Conservation (phyloP, 1,284 basidiomycete genomes). For the Hypsizygus ulmarius region DNA sequence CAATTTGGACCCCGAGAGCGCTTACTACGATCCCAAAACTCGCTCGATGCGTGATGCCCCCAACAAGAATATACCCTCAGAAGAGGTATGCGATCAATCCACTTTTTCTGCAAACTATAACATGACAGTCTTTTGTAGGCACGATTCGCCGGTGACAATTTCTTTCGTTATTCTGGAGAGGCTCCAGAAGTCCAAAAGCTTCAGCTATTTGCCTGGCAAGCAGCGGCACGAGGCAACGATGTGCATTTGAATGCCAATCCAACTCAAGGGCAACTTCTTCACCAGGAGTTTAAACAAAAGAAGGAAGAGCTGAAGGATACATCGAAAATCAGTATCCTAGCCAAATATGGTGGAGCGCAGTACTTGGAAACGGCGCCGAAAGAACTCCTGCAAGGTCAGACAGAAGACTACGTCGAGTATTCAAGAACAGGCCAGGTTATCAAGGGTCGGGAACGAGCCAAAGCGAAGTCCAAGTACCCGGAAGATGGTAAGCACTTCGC, state of each 20-base stretch:
- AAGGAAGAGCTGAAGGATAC: slow-evolving; percentile 89
- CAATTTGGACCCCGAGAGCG: slow-evolving; percentile 93
- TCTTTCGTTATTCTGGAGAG: slow-evolving; percentile 87
- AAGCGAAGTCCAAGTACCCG: slow-evolving; percentile 86
- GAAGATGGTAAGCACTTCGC: slow-evolving; percentile 75
- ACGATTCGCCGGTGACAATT: slow-evolving; percentile 95
- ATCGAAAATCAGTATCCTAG: slow-evolving; percentile 83
- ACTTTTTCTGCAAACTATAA: slow-evolving; percentile 3
- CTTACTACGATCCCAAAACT: slow-evolving; percentile 99
- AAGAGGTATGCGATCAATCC: slow-evolving; percentile 64
- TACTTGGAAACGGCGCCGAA: slow-evolving; percentile 87
- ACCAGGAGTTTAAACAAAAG: slow-evolving; percentile 88
- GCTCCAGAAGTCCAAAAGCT: slow-evolving; percentile 88
- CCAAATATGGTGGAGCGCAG: slow-evolving; percentile 92
- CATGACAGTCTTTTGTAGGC: slow-evolving; percentile 48
- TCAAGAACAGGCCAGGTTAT: slow-evolving; percentile 89
- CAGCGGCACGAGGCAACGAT: slow-evolving; percentile 89
- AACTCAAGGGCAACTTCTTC: slow-evolving; percentile 90
- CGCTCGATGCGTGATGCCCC: slow-evolving; percentile 99
- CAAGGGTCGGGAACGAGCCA: slow-evolving; percentile 87
- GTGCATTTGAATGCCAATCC: slow-evolving; percentile 96
- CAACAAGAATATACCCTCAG: slow-evolving; percentile 67
- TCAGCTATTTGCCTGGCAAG: slow-evolving; percentile 98
- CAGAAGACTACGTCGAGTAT: slow-evolving; percentile 98
- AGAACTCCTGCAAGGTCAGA: slow-evolving; percentile 91